A percentile compares a stretch with the other conserved stretches of the same genome.
Conservation (phyloP, 257 asterid species). For the Salvia rosmarinus region DNA sequence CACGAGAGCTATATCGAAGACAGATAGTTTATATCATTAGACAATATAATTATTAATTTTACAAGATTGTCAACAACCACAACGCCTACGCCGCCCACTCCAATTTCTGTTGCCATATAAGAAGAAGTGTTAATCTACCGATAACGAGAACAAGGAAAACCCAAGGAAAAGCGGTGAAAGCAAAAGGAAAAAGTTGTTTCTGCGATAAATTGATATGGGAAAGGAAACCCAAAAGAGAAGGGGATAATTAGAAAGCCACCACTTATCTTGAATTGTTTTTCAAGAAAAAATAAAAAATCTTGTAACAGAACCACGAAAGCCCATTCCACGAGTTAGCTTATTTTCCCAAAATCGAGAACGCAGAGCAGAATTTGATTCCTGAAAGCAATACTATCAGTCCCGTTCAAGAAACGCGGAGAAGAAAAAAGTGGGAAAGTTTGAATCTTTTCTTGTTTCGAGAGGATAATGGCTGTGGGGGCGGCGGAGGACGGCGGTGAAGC, state of each 20-base stretch:
- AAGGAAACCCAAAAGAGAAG: background rate
- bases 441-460: background rate
- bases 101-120: background rate
- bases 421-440: conserved; percentile 15
- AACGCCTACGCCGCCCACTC: conserved; percentile 17
- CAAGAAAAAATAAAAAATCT: background rate
- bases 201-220: background rate
- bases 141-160: conserved; percentile 4
- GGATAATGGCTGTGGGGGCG: conserved; percentile 37
- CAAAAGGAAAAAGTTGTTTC: background rate
- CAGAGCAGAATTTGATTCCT: background rate
- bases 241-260: background rate
- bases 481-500: conserved; percentile 42
- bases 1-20: no score
- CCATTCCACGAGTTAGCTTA: conserved; percentile 22
- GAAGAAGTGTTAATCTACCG: background rate
- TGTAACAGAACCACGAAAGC: conserved; percentile 29
- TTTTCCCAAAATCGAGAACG: conserved; percentile 18
- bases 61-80: background rate
- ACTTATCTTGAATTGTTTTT: background rate
- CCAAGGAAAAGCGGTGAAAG: background rate
- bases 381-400: background rate
- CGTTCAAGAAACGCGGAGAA: background rate
- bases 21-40: no score
- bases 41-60: no score